A percentile compares a stretch with the other conserved stretches of the same genome.
Evolutionary conservation across 2,329 filamentous ascomycete species (phyloP).

Genomic region (Zymoseptoria brevis): DNA sequence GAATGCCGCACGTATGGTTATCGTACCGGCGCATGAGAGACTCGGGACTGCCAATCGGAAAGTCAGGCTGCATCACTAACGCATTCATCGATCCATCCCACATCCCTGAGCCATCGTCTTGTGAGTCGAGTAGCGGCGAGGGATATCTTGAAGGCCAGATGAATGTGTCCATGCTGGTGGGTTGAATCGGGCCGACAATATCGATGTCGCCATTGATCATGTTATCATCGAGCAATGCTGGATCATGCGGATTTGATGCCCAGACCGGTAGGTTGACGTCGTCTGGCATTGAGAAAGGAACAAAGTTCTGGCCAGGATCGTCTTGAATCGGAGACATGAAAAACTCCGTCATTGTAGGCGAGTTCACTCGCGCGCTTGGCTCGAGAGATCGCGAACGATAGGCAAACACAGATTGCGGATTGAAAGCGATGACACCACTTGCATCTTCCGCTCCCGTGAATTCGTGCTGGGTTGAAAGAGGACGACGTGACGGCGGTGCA

Average conservation of each 20-base stretch:
- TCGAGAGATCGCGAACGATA: slow-evolving; percentile 15
- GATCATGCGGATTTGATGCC: slow-evolving; percentile 13
- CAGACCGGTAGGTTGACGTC: slow-evolving; percentile 20
- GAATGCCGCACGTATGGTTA: slow-evolving; percentile 58
- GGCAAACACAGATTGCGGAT: slow-evolving; percentile 9
- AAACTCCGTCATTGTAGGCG: slow-evolving; percentile 27
- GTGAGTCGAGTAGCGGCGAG: slow-evolving; percentile 5
- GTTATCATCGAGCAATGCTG: slow-evolving; percentile 11
- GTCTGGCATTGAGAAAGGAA: slow-evolving; percentile 23
- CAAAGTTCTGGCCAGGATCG: slow-evolving; percentile 15
- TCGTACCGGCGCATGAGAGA: slow-evolving; percentile 57
- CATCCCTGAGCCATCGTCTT: slow-evolving; percentile 1
- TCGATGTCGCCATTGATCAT: slow-evolving; percentile 12
- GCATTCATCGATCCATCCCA: slow-evolving; percentile 1
- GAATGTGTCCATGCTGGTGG: slow-evolving; percentile 7
- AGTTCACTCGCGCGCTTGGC: slow-evolving; percentile 10
- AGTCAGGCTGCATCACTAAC: slow-evolving; percentile 20
- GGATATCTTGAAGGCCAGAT: slow-evolving; percentile 13
- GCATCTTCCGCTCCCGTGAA: slow-evolving; percentile 2
- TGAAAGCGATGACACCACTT: slow-evolving; percentile 7
- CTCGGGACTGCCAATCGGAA: slow-evolving; percentile 42
- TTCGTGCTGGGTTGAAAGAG: neutral
- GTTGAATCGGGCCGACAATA: slow-evolving; percentile 11
- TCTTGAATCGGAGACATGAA: slow-evolving; percentile 15
- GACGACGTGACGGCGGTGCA: neutral